Base-by-base conservation (phyloP, 2,329 filamentous ascomycete genomes). In the Ophiocordyceps camponoti-saundersi region DNA sequence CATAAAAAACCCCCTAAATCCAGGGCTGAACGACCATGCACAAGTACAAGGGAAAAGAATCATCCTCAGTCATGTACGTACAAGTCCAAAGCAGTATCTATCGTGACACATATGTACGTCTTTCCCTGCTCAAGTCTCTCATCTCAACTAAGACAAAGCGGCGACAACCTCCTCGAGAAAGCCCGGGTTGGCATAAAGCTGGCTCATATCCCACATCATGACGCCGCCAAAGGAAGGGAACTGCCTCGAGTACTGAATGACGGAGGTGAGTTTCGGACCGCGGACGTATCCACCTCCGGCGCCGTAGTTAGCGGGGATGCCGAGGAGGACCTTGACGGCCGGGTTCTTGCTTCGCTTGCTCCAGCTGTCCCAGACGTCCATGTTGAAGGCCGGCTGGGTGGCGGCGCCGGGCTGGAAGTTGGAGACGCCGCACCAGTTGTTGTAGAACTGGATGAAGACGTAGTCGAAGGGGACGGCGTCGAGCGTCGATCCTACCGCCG, bases 161-260 rank as follows among this genome's bases (percentile, higher is more conserved):
- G 55, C 48, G 52, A 60, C 58, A 4, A 79, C 61, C 36, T 63
- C 57, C 23, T 61, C 59, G 47, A 81, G 61, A 57, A 78, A 80
- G 1, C 75, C 77, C 2, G 53, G 32, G 59, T 82, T 81, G n/a
- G 62, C 61, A 51, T 71, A 78, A 2, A 73, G 67, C 63, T 80
- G 77, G 29, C 67, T 73, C 61, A 73, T 73, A 59, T 84, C 80
- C 80, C 79, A 83, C 63, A 82, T 68, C 79, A 83, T 82, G 26
- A 79, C 69, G 29, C 80, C 80, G 8, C 78, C 79, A 54, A 83
- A 82, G 59, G 70, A 80, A 3, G 64, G 59, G 55, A 72, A 82
- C 40, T 61, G 57, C 60, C 71, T 71, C 42, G 63, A 67, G 54
- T 75, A 80, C 32, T 65, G 48, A 50, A 83, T 69, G 30, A 79